Base-by-base conservation (phyloP, 345 rosid genomes). In the Pistacia integerrima region DNA sequence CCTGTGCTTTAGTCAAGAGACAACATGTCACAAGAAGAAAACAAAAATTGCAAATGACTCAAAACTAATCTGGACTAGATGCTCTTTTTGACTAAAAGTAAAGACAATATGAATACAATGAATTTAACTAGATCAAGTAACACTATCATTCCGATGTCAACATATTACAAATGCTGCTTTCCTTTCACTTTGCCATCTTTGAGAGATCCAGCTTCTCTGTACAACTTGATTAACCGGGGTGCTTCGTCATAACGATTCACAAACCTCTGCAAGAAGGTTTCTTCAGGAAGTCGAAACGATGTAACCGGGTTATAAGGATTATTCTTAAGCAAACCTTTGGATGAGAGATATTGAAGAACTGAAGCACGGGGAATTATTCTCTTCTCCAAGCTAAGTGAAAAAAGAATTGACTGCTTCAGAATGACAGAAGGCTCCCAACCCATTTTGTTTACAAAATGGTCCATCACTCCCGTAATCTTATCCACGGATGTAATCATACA, bases 221-320 rank as follows among this genome's bases (percentile, higher is more conserved):
- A 75, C 48, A 72, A 10, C 67, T 67, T 71, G 36, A 78, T 51
- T 8, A 79, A 76, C 17, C 57, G 13, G 2, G 75, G 73, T 6
- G 56, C 74, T 67, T 80, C 74, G 48, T 48, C 62, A 33, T 64
- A 73, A 38, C 59, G 41, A 52, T 55, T 46, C 73, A 79, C 69
- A 30, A 61, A 76, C 60, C 46, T 79, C 18, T 69, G 18, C 33
- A 79, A 36, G 70, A 79, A 82, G 11, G 2, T 1, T 35, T 38
- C 48, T 59, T 82, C 78, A 44, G 69, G 20, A 41, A 4, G 10
- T 6, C 2, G 1, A 68, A 77, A 35, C 11, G 65, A 5, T n/a
- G 65, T 46, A 8, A 5, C 8, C 13, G 67, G 1, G 16, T 10
- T 17, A 11, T 3, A 52, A 55, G 41, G 14, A 13, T 8, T 20